These are phyloP conservation scores for Daldinia bambusicola DNA, from an alignment of 495 filamentous ascomycete species.

Conservation along the genomic window DNA sequence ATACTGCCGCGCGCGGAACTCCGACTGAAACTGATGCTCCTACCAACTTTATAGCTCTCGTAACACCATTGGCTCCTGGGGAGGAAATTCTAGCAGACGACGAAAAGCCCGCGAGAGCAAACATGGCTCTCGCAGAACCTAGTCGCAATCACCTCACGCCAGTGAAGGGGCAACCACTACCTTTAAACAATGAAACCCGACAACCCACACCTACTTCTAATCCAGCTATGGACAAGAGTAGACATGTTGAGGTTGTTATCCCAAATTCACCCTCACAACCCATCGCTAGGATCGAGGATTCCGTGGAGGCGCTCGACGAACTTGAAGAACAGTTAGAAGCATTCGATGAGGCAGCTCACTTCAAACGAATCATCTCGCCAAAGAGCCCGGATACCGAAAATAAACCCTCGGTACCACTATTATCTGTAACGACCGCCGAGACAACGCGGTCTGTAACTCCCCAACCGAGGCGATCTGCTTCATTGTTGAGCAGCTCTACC, in stretches of 20 bases:
- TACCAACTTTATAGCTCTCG: slow-evolving; percentile 33
- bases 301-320: slow-evolving; percentile 72
- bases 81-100: slow-evolving; percentile 25
- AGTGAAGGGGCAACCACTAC: slow-evolving; percentile 20
- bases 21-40: slow-evolving; percentile 13
- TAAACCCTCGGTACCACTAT: slow-evolving; percentile 33
- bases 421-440: slow-evolving; percentile 22
- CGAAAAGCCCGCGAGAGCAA: slow-evolving; percentile 13
- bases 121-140: slow-evolving; percentile 36
- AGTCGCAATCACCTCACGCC: slow-evolving; percentile 23
- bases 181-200: slow-evolving; percentile 9
- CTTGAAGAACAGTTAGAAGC: slow-evolving; percentile 74
- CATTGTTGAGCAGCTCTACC: slow-evolving; percentile 20
- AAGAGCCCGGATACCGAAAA: slow-evolving; percentile 36
- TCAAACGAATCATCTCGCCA: slow-evolving; percentile 53
- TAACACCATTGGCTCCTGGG: slow-evolving; percentile 37
- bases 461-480: slow-evolving; percentile 40
- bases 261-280: slow-evolving; percentile 50
- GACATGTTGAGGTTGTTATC: slow-evolving; percentile 11
- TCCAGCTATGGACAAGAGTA: slow-evolving; percentile 32
- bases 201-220: slow-evolving; percentile 23
- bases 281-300: slow-evolving; percentile 71
- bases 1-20: slow-evolving; percentile 7
- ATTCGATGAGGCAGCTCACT: slow-evolving; percentile 55
- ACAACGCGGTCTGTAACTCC: slow-evolving; percentile 40